Percentiles rank a stretch among this genome's conserved stretches.
Evolutionary conservation across 2,329 filamentous ascomycete species (phyloP).

Genomic region (Cylindrodendrum hubeiense): DNA sequence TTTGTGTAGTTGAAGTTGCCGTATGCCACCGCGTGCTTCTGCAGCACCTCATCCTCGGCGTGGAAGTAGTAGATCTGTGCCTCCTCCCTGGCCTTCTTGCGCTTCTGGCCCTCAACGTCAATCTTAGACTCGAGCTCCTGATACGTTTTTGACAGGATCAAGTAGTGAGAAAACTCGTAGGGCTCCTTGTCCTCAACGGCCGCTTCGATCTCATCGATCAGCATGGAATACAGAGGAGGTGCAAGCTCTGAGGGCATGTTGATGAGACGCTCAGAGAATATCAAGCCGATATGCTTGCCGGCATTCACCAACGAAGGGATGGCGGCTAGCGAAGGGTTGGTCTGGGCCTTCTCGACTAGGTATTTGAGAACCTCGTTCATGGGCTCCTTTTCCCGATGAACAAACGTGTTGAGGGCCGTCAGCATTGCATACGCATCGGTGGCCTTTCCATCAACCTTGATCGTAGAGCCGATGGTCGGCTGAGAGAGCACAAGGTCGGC

Average conservation of each 20-base stretch:
- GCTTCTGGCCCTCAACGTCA: conserved; percentile 70
- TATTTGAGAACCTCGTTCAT: conserved; percentile 80
- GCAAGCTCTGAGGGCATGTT: conserved; percentile 96
- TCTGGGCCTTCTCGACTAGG: conserved; percentile 68
- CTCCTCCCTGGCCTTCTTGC: conserved; percentile 74
- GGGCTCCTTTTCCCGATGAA: conserved; percentile 81
- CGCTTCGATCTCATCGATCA: conserved; percentile 89
- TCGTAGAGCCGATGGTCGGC: conserved; percentile 88
- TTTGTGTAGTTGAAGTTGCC: conserved; percentile 84
- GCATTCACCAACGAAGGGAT: conserved; percentile 68
- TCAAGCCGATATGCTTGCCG: conserved; percentile 78
- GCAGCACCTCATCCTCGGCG: conserved; percentile 91
- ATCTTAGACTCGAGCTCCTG: conserved; percentile 86
- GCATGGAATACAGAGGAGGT: conserved; percentile 94
- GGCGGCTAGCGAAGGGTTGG: conserved; percentile 66
- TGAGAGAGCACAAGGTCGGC: conserved; percentile 90
- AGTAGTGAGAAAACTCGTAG: conserved; percentile 92
- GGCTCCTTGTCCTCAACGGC: conserved; percentile 92
- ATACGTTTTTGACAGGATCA: conserved; percentile 94
- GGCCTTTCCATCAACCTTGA: conserved; percentile 96
- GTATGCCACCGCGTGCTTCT: conserved; percentile 78
- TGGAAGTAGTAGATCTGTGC: conserved; percentile 89
- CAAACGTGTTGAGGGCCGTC: conserved; percentile 85
- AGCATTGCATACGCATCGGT: conserved; percentile 94
- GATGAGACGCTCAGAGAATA: conserved; percentile 93